A percentile compares a stretch with the other conserved stretches of the same genome.
Conservation (phyloP, 495 filamentous ascomycete genomes). For the Extremus antarcticus region DNA sequence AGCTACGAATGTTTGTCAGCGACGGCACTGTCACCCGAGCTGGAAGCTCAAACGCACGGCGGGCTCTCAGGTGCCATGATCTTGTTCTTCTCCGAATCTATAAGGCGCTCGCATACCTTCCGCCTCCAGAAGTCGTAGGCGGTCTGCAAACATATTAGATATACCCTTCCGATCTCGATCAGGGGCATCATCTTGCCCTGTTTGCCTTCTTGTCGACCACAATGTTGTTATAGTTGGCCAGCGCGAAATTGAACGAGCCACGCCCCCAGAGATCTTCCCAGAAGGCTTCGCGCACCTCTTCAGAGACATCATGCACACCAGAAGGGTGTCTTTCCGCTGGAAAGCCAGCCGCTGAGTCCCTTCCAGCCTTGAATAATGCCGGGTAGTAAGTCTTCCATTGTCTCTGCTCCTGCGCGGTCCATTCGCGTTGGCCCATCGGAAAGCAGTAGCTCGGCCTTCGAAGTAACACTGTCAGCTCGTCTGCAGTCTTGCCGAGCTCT, state of each 20-base stretch:
- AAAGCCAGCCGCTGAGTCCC: constrained; percentile 7
- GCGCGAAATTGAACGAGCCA: constrained; percentile 9
- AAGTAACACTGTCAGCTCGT: constrained; percentile 18
- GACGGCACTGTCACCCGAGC: neutral
- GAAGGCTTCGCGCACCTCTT: constrained; percentile 3
- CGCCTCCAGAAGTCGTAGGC: constrained; percentile 14
- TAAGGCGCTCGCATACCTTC: constrained; percentile 14
- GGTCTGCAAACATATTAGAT: neutral
- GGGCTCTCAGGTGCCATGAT: constrained; percentile 13
- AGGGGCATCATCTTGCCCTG: neutral
- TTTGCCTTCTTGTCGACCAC: constrained; percentile 16
- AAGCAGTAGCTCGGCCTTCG: constrained; percentile 15
- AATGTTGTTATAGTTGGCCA: constrained; percentile 11
- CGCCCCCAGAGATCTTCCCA: constrained; percentile 13
- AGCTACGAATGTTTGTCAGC: neutral
- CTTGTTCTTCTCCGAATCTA: constrained; percentile 15
- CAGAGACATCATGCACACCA: constrained; percentile 3
- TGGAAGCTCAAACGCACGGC: constrained; percentile 1
- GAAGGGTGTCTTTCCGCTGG: neutral
- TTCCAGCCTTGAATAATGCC: neutral
- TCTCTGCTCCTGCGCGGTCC: constrained; percentile 6
- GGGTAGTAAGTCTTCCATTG: constrained; percentile 33
- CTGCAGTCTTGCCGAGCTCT: constrained; percentile 13
- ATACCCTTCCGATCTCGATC: neutral
- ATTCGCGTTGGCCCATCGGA: constrained; percentile 5